Evolutionary conservation across 352 stramenopile species (phyloP).

Genomic region (Globisporangium uncinulatum): DNA sequence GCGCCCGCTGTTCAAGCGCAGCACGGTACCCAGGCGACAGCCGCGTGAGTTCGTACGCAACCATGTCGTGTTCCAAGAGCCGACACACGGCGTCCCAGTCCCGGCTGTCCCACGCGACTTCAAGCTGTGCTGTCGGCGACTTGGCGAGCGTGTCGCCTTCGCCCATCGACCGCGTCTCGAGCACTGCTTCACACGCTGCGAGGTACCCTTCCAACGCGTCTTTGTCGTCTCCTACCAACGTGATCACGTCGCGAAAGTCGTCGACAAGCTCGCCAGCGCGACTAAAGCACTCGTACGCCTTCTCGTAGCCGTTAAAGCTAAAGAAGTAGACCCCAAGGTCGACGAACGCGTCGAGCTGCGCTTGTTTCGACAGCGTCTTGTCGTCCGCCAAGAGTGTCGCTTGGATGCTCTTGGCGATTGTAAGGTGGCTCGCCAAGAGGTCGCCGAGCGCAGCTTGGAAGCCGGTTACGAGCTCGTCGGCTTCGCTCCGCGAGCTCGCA

Average conservation of each 20-base stretch:
- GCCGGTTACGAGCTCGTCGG: constrained; percentile 52
- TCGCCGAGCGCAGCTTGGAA: constrained; percentile 69
- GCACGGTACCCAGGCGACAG: constrained; percentile 30
- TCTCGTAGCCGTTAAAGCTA: constrained; percentile 68
- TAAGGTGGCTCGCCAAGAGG: constrained; percentile 44
- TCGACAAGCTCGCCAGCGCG: constrained; percentile 52
- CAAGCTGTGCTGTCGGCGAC: constrained; percentile 31
- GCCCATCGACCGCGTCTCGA: constrained; percentile 37
- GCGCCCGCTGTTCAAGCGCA: constrained; percentile 41
- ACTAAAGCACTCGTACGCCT: constrained; percentile 72
- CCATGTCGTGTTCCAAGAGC: constrained; percentile 38
- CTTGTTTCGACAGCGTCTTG: constrained; percentile 32
- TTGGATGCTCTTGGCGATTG: constrained; percentile 64
- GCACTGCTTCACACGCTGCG: constrained; percentile 56
- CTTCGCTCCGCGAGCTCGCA: constrained; percentile 53
- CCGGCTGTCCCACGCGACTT: constrained; percentile 37
- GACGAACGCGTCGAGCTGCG: constrained; percentile 56
- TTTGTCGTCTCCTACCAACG: constrained; percentile 22
- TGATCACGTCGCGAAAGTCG: constrained; percentile 19
- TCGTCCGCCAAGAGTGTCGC: constrained; percentile 26
- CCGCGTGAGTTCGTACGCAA: constrained; percentile 27
- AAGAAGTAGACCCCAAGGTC: constrained; percentile 75
- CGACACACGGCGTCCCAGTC: constrained; percentile 47
- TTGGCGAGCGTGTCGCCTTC: constrained; percentile 27
- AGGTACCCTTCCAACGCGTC: constrained; percentile 62